These are phyloP conservation scores for Neofusicoccum kwambonambiense DNA, from an alignment of 2,329 filamentous ascomycete genomes.

Conservation along the genomic window DNA sequence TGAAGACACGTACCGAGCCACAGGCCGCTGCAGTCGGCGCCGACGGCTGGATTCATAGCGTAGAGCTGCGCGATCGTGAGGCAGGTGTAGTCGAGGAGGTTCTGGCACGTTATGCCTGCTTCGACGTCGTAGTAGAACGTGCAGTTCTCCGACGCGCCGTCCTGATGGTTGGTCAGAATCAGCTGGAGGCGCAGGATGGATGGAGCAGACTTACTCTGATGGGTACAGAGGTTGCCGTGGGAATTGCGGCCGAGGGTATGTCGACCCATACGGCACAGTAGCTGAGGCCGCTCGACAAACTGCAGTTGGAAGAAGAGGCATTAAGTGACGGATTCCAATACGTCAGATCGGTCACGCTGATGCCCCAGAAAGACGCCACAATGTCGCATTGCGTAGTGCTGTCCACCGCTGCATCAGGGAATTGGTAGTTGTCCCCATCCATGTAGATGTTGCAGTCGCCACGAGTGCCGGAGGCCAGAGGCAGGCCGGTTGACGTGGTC, in stretches of 20 bases:
- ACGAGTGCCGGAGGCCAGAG: conserved; percentile 12
- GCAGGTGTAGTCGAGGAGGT: neutral
- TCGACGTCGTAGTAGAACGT: neutral
- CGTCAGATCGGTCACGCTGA: neutral
- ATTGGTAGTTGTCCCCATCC: neutral
- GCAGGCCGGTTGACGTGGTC: neutral
- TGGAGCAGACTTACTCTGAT: no score
- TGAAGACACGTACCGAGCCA: neutral
- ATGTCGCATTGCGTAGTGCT: neutral
- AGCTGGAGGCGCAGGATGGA: no score
- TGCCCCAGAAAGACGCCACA: neutral
- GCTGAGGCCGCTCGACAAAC: neutral
- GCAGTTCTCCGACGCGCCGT: neutral
- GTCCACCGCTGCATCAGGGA: no score
- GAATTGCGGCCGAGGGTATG: no score
- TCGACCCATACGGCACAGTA: neutral
- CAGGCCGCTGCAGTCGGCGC: neutral
- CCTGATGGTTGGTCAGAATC: neutral
- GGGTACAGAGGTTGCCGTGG: no score
- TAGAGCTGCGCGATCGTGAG: conserved; percentile 8
- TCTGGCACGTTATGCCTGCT: neutral
- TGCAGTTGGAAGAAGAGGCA: neutral
- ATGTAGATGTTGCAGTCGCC: conserved; percentile 1
- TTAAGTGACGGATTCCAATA: neutral
- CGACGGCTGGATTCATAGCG: neutral